Percentiles rank a stretch among this genome's conserved stretches.
These are phyloP conservation scores for Limnanthes douglasii DNA, from an alignment of 345 rosid genomes.

Conservation along the genomic window DNA sequence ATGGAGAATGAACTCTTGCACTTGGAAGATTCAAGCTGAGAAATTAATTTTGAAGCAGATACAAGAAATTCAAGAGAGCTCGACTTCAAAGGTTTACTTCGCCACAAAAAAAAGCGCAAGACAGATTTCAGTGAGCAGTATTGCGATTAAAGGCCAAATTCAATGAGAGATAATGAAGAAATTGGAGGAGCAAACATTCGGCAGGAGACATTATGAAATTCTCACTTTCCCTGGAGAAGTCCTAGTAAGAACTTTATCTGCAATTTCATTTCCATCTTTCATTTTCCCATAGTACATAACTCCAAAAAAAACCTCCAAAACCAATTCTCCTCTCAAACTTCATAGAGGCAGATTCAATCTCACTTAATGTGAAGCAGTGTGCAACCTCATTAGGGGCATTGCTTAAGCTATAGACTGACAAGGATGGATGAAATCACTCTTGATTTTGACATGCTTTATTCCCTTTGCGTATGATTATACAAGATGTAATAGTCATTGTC, in stretches of 20 bases:
- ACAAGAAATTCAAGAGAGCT: too few species aligned
- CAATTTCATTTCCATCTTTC: constrained; percentile 88
- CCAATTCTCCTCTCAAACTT: constrained; percentile 78
- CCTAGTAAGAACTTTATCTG: constrained; percentile 66
- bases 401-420: constrained; percentile 35
- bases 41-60: too few species aligned
- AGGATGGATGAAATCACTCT: constrained; percentile 21
- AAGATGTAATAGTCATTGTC: constrained; percentile 38
- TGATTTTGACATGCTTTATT: too few species aligned
- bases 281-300: constrained; percentile 75
- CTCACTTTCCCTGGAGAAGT: constrained; percentile 90
- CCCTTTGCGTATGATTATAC: constrained; percentile 35
- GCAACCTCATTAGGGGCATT: constrained; percentile 67
- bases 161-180: too few species aligned
- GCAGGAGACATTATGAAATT: too few species aligned
- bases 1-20: too few species aligned
- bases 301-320: constrained; percentile 97
- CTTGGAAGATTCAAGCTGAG: too few species aligned
- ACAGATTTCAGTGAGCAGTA: too few species aligned
- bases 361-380: constrained; percentile 58
- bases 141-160: too few species aligned
- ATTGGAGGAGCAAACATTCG: too few species aligned
- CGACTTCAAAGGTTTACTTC: too few species aligned
- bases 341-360: constrained; percentile 72
- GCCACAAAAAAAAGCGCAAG: too few species aligned